Percentiles rank a stretch among this genome's conserved stretches.
These are phyloP conservation scores for Pyrus pyrifolia DNA, from an alignment of 306 rosid species.

Conservation along the genomic window DNA sequence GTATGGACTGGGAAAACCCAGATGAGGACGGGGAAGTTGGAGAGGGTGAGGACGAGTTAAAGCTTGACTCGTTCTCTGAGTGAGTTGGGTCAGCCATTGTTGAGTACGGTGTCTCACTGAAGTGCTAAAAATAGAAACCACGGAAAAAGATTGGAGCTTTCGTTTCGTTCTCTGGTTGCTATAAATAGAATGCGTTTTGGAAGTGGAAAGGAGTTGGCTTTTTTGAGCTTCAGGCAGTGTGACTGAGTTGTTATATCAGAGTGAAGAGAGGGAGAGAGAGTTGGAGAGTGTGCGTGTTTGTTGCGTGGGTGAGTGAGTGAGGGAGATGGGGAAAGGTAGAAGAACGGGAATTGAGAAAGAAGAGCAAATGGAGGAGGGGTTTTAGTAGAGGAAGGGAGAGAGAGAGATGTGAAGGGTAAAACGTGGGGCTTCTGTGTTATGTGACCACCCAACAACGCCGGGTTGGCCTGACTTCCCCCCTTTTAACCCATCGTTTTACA, in stretches of 20 bases:
- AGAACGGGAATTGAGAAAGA: neutral
- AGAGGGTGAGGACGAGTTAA: constrained; percentile 13
- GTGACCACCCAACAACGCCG: neutral
- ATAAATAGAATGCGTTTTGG: neutral
- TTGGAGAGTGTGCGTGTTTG: neutral
- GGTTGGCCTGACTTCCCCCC: neutral
- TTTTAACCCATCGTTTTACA: neutral
- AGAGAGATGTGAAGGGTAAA: neutral
- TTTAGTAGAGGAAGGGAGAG: constrained; percentile 9
- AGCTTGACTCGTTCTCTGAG: constrained; percentile 31
- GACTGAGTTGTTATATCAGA: neutral
- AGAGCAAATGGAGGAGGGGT: constrained; percentile 6
- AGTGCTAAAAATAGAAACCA: neutral
- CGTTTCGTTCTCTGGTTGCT: neutral
- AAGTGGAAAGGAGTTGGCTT: neutral
- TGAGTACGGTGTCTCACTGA: neutral
- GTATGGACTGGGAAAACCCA: neutral
- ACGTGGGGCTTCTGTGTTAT: neutral
- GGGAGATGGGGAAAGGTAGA: neutral
- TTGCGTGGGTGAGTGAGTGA: neutral
- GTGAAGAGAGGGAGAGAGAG: neutral
- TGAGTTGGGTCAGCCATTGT: constrained; percentile 40
- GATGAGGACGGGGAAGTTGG: constrained; percentile 23
- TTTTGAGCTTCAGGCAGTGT: neutral
- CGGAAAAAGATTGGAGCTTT: neutral